Evolutionary conservation across 1,284 basidiomycete genomes (phyloP).

Genomic region (Phylloporus gajari): DNA sequence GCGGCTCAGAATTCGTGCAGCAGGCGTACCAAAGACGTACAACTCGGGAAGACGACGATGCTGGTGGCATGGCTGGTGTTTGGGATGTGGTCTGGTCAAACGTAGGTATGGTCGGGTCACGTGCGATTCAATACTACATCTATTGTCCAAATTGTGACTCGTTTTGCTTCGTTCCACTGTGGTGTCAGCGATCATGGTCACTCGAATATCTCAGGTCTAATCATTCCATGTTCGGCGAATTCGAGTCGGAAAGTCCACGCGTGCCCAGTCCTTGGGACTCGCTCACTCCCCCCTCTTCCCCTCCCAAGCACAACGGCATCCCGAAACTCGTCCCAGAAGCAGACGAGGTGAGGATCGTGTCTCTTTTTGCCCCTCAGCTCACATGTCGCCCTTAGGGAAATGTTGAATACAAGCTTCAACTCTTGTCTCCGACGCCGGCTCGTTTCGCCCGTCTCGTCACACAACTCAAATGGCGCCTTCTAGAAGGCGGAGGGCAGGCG

Average conservation of each 20-base stretch:
- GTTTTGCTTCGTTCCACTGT: not conserved
- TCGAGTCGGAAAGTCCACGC: conserved; percentile 78
- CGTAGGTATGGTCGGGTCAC: conserved; percentile 24
- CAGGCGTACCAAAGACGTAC: conserved; percentile 17
- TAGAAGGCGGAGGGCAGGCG: conserved; percentile 91
- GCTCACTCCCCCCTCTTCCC: conserved; percentile 65
- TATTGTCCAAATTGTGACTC: no score
- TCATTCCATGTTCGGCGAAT: conserved; percentile 79
- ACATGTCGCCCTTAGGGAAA: conserved; percentile 65
- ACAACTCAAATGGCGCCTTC: conserved; percentile 93
- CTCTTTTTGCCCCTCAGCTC: not conserved
- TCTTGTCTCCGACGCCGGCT: conserved; percentile 73
- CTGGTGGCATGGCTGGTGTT: conserved; percentile 39
- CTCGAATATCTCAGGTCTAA: conserved; percentile 62
- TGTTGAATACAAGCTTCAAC: conserved; percentile 88
- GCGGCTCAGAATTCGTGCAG: conserved; percentile 21
- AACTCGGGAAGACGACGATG: conserved; percentile 26
- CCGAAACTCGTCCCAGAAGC: conserved; percentile 79
- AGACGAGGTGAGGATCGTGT: conserved; percentile 59
- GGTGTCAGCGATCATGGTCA: conserved; percentile 51
- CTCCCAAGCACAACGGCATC: conserved; percentile 23
- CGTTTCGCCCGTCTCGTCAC: conserved; percentile 87
- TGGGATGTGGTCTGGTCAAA: not conserved
- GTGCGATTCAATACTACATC: conserved; percentile 40
- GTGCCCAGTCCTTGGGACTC: conserved; percentile 84